phyloP scores from a whole-genome alignment of 345 rosid species.

The Theobroma cacao region DNA sequence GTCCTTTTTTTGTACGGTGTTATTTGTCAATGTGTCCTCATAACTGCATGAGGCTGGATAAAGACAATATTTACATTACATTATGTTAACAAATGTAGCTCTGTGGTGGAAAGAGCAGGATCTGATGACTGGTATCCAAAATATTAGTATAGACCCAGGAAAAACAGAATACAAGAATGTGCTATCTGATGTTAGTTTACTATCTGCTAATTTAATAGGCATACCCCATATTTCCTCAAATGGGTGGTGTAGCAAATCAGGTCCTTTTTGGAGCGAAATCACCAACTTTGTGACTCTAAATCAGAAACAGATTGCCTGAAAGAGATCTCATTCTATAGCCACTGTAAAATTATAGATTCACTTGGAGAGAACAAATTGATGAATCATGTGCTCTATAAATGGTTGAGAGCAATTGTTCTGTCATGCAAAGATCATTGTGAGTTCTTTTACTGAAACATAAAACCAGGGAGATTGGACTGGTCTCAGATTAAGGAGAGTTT shows the following conservation, averaged over 20 bases:
- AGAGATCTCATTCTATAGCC: neutral
- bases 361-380: neutral
- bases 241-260: neutral
- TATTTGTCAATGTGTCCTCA: neutral
- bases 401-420: too few relatives aligned
- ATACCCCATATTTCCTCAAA: too few relatives aligned
- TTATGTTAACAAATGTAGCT: neutral
- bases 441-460: neutral
- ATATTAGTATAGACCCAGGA: too few relatives aligned
- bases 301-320: neutral
- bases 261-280: neutral
- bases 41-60: too few relatives aligned
- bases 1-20: neutral
- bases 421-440: neutral
- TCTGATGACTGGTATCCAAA: too few relatives aligned
- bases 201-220: too few relatives aligned
- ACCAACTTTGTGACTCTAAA: neutral
- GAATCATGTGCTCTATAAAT: too few relatives aligned
- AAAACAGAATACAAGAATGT: neutral
- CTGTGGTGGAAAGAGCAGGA: too few relatives aligned
- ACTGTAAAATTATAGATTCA: neutral
- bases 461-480: neutral
- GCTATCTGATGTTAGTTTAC: neutral
- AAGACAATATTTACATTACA: neutral
- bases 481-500: neutral